Percentiles rank a stretch among this genome's conserved stretches.
Conservation (phyloP, 2,329 filamentous ascomycete genomes). For the Aspergillus felis region DNA sequence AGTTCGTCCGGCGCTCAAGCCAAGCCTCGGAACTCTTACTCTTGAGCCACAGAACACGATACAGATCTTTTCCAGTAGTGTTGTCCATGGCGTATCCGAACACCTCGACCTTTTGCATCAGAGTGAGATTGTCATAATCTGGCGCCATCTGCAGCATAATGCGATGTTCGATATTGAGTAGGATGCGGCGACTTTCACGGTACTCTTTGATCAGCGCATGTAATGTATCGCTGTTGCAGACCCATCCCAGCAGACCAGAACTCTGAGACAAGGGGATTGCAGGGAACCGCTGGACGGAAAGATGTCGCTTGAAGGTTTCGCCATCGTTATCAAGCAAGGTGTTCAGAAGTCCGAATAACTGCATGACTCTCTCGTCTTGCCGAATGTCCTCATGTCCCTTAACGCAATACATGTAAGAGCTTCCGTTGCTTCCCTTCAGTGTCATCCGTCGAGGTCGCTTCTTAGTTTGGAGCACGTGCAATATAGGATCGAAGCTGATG, state of each 20-base stretch:
- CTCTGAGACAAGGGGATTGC: constrained; percentile 97
- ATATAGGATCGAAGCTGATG: constrained; percentile 81
- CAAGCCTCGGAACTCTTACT: constrained; percentile 97
- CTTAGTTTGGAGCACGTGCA: constrained; percentile 93
- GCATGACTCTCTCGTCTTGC: constrained; percentile 99
- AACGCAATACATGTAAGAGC: constrained; percentile 79
- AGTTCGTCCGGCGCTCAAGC: constrained; percentile 97
- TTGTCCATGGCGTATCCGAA: constrained; percentile 99
- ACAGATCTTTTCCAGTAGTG: constrained; percentile 96
- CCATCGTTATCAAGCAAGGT: constrained; percentile 90
- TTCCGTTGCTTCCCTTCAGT: constrained; percentile 83
- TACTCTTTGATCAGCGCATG: constrained; percentile 97
- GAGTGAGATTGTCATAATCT: constrained; percentile 94
- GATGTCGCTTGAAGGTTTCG: constrained; percentile 93
- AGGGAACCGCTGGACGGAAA: constrained; percentile 93
- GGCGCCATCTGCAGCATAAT: constrained; percentile 99
- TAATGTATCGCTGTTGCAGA: constrained; percentile 94
- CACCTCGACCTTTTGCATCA: constrained; percentile 99
- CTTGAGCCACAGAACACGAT: constrained; percentile 97
- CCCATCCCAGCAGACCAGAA: constrained; percentile 92
- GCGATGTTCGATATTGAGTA: constrained; percentile 97
- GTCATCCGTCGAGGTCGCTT: constrained; percentile 89
- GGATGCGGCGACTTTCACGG: constrained; percentile 90
- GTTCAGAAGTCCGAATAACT: constrained; percentile 96
- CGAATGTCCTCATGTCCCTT: constrained; percentile 99